Percentiles rank a stretch among this genome's conserved stretches.
Evolutionary conservation across 345 rosid species (phyloP).

Genomic region (Noccaea caerulescens): DNA sequence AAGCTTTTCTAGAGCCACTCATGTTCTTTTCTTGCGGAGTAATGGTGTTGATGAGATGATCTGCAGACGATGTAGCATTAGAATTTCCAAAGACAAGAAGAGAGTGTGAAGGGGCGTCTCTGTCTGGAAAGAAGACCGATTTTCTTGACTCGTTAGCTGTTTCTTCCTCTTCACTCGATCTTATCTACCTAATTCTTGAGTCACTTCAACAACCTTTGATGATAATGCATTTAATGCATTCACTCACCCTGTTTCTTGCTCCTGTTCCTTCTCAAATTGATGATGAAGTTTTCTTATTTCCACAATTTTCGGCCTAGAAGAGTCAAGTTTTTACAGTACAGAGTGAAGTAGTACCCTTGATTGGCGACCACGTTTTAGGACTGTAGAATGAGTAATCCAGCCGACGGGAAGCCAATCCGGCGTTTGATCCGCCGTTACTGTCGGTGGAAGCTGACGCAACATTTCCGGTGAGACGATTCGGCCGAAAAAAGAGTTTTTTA

Average conservation of each 20-base stretch:
- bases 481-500: not conserved
- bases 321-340: not conserved
- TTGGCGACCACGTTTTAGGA: conserved; percentile 54
- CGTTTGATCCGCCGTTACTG: conserved; percentile 37
- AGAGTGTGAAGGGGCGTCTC: conserved; percentile 42
- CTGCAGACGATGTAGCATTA: conserved; percentile 13
- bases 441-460: conserved; percentile 41
- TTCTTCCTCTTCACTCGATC: conserved; percentile 16
- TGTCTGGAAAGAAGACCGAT: conserved; percentile 30
- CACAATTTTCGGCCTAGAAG: not conserved
- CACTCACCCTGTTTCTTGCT: conserved; percentile 1
- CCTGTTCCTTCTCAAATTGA: conserved; percentile 6
- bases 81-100: conserved; percentile 12
- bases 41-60: conserved; percentile 24
- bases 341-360: conserved; percentile 44
- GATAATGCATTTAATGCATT: conserved; percentile 6
- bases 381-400: conserved; percentile 51
- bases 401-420: conserved; percentile 61
- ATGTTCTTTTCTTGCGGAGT: conserved; percentile 26
- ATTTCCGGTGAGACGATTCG: conserved; percentile 26
- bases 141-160: conserved; percentile 36
- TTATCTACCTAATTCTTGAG: too few species aligned
- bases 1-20: conserved; percentile 17
- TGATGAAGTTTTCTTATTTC: not conserved
- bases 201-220: conserved; percentile 10